phyloP scores from a whole-genome alignment of 2,329 filamentous ascomycete genomes.

The Cercospora sp. region DNA sequence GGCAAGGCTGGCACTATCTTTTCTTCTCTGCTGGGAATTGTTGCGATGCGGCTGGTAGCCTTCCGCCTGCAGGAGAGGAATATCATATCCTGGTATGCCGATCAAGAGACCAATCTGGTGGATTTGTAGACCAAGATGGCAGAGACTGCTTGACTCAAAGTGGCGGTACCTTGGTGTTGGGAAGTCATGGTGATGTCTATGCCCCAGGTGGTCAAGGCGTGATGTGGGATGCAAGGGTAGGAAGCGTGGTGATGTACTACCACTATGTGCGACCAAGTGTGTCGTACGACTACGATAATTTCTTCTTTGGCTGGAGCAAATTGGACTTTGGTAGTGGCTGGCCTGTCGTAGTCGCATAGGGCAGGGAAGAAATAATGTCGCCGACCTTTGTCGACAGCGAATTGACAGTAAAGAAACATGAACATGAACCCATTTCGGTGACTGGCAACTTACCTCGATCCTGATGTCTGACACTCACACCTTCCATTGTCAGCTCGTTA shows the following conservation, averaged over 20 bases:
- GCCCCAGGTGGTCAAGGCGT: conserved; percentile 66
- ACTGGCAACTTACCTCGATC: not conserved
- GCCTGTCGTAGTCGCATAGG: conserved; percentile 16
- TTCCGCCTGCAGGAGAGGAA: conserved; percentile 53
- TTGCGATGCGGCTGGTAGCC: conserved; percentile 39
- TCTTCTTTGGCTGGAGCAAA: conserved; percentile 33
- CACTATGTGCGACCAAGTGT: conserved; percentile 50
- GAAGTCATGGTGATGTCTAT: conserved; percentile 62
- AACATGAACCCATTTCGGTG: not conserved
- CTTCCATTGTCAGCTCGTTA: not conserved
- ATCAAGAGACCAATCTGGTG: conserved; percentile 52
- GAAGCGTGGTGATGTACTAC: conserved; percentile 62
- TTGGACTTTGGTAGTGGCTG: conserved; percentile 29
- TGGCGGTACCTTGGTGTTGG: conserved; percentile 62
- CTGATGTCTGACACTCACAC: not conserved
- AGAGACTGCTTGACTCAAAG: conserved; percentile 53
- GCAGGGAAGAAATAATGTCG: not conserved
- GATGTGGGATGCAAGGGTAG: conserved; percentile 48
- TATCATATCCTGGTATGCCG: conserved; percentile 67
- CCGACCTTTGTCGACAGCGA: not conserved
- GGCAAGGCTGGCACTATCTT: conserved; percentile 62
- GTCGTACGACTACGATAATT: conserved; percentile 28
- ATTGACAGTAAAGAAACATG: not conserved
- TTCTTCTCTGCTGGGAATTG: conserved; percentile 44
- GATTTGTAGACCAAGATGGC: conserved; percentile 59